These are phyloP conservation scores for Phalaenopsis equestris DNA, from an alignment of 106 monocot genomes.

Conservation along the genomic window DNA sequence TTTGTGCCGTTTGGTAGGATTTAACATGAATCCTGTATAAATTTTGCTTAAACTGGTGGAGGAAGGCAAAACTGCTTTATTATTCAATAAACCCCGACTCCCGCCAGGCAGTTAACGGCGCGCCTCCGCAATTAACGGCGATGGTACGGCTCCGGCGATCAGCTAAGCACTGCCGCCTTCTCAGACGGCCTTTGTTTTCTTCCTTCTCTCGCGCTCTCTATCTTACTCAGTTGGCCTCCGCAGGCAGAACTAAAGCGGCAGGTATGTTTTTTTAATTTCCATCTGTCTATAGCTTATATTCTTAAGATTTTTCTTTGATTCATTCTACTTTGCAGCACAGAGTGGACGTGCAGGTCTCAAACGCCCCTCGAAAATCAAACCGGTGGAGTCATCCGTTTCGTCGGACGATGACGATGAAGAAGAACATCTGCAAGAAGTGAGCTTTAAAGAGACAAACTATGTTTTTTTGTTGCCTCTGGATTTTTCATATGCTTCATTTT, in stretches of 20 bases:
- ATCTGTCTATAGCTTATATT: not conserved
- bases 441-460: not conserved
- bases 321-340: not conserved
- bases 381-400: not conserved
- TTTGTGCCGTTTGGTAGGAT: too few relatives aligned
- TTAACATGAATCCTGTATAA: too few relatives aligned
- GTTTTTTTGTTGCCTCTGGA: not conserved
- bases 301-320: not conserved
- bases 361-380: not conserved
- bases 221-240: not conserved
- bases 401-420: conserved; percentile 5
- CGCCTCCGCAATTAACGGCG: not conserved
- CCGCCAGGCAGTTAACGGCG: too few relatives aligned
- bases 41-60: too few relatives aligned
- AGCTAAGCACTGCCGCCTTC: conserved; percentile 10
- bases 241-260: not conserved
- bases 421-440: conserved; percentile 17
- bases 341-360: not conserved
- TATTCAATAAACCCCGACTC: too few relatives aligned
- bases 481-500: not conserved
- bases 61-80: too few relatives aligned
- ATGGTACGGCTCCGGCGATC: conserved; percentile 16
- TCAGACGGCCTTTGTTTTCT: conserved; percentile 15
- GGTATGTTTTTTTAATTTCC: not conserved
- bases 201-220: conserved; percentile 23